Base-by-base conservation (phyloP, 2,329 filamentous ascomycete genomes). In the Orbilia oligospora region DNA sequence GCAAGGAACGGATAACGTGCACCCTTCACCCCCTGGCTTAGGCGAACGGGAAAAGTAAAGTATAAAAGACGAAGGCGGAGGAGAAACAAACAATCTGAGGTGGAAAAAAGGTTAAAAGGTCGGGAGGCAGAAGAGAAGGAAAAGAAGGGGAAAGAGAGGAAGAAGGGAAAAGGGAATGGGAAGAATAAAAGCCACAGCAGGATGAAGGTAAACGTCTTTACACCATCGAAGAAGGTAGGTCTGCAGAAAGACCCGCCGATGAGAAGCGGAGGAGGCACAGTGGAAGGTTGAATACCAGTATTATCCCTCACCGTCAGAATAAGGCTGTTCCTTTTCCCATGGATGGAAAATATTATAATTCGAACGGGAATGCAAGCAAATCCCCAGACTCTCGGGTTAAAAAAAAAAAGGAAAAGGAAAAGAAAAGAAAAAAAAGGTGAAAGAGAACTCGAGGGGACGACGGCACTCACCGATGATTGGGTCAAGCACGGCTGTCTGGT, bases 321-420 rank as follows among this genome's bases (percentile, higher is more conserved):
- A 78, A 78, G 75, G 75, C 75, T 78, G 75, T 78, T 72, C 68
- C 68, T 78, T 78, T 78, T 65, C 75, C 75, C 75, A 78, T 78
- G 75, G 75, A 72, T 71, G 61, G 67, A 61, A 71, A 46, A 63
- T 71, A 76, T 67, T 64, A 78, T 72, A 78, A 72, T 78, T 72
- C 53, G 46, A 72, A 72, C 68, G 68, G 68, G 68, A 72, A 78
- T 78, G 68, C 75, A 78, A 65, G 73, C 63, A 69, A 72, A 72
- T 71, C 68, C 68, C 68, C 68, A 78, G 56, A 61, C 55, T 65
- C 53, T 78, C 63, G 75, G 67, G 67, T 71, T 55, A 24, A 30
- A 38, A 56, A 46, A 46, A 65, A 51, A 58, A 66, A 51, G 5
- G 12, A 51, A 24, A 58, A 51, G 6, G 12, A 24, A 24, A 22